phyloP scores from a whole-genome alignment of 2,329 filamentous ascomycete genomes.

The Thelonectria blattea region DNA sequence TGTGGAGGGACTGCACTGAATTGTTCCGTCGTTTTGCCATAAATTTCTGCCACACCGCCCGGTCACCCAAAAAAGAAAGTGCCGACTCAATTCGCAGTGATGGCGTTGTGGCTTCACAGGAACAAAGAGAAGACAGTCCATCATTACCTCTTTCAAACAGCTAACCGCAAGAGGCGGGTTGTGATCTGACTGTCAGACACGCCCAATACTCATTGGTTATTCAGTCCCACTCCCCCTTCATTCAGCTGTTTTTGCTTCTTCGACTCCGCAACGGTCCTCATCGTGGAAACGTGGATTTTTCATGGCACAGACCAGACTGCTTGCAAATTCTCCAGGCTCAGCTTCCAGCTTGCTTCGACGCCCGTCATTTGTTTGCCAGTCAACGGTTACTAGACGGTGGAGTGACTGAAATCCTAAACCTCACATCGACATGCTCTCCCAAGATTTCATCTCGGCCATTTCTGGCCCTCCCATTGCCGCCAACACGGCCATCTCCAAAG shows the following conservation, averaged over 20 bases:
- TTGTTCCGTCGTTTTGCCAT: too few species aligned
- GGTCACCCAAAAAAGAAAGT: constrained; percentile 23
- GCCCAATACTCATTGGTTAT: constrained; percentile 13
- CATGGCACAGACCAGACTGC: constrained; percentile 17
- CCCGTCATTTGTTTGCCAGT: neutral
- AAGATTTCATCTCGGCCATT: constrained; percentile 65
- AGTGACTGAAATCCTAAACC: too few species aligned
- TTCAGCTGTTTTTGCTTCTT: constrained; percentile 13
- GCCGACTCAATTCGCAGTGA: too few species aligned
- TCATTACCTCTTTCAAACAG: constrained; percentile 3
- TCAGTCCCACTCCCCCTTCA: constrained; percentile 5
- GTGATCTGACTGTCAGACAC: constrained; percentile 11
- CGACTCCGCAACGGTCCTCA: constrained; percentile 10
- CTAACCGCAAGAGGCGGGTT: constrained; percentile 5
- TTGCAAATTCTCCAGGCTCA: constrained; percentile 12
- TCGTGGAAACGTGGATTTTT: constrained; percentile 2
- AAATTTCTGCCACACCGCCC: constrained; percentile 37
- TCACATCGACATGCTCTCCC: constrained; percentile 60
- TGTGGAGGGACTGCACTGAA: too few species aligned
- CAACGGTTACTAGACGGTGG: too few species aligned
- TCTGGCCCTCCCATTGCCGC: constrained; percentile 63
- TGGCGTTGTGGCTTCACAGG: too few species aligned
- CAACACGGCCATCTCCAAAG: constrained; percentile 71
- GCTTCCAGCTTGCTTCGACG: constrained; percentile 1
- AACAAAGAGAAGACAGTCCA: neutral